These are phyloP conservation scores for Clohesyomyces aquaticus DNA, from an alignment of 495 filamentous ascomycete species.

Conservation along the genomic window DNA sequence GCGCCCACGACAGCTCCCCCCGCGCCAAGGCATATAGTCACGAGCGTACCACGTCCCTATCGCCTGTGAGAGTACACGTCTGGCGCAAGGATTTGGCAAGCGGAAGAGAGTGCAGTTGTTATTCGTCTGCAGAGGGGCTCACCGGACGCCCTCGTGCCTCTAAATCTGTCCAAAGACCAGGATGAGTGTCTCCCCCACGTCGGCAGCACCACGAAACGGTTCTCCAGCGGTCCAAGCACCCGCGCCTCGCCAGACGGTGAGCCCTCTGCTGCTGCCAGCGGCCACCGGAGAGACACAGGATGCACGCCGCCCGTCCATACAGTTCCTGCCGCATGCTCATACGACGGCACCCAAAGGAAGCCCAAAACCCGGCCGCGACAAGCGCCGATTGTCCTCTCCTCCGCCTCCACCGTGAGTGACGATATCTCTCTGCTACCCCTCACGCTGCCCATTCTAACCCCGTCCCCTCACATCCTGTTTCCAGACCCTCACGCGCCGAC, in stretches of 20 bases:
- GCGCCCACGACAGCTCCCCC: slow-evolving; percentile 13
- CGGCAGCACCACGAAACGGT: slow-evolving; percentile 29
- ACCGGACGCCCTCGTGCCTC: slow-evolving; percentile 38
- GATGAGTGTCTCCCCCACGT: slow-evolving; percentile 40
- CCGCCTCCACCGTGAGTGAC: slow-evolving; percentile 46
- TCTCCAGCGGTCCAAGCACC: slow-evolving; percentile 20
- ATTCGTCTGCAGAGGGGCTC: slow-evolving; percentile 35
- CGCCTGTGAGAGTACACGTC: slow-evolving; percentile 33
- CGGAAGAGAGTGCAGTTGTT: slow-evolving; percentile 25
- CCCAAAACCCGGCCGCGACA: slow-evolving; percentile 31
- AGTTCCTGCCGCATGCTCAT: slow-evolving; percentile 38
- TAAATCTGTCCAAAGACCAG: slow-evolving; percentile 31
- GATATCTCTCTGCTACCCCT: not conserved
- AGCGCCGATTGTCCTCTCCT: slow-evolving; percentile 39
- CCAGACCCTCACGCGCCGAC: not conserved
- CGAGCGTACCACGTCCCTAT: slow-evolving; percentile 25
- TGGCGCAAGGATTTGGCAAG: slow-evolving; percentile 33
- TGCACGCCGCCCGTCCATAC: slow-evolving; percentile 36
- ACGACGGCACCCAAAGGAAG: slow-evolving; percentile 30
- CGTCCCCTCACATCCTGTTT: not conserved
- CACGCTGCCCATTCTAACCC: not conserved
- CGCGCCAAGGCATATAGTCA: slow-evolving; percentile 25
- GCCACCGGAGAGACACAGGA: slow-evolving; percentile 21
- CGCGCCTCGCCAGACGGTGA: slow-evolving; percentile 13
- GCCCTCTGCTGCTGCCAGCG: slow-evolving; percentile 30